Base-by-base conservation (phyloP, 768 basidiomycete species). In the Auricularia cornea region DNA sequence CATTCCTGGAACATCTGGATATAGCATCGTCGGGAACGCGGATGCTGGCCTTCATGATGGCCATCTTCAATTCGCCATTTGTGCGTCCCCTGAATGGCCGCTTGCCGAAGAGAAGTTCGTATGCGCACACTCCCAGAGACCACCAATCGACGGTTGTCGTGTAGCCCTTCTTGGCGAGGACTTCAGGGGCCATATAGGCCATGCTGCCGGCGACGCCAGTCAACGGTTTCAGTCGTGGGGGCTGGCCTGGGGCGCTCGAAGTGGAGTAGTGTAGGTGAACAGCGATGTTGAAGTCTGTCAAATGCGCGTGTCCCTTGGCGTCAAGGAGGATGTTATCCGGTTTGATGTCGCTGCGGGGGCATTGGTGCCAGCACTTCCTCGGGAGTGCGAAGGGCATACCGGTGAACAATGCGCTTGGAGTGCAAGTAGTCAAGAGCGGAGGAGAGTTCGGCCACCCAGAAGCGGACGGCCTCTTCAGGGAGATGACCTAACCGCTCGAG, bases 281-380 rank as follows among this genome's bases (percentile, higher is more conserved):
- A 18, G 96, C 96, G 64, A 99, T 99, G 73, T 99, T 99, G 76
- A 99, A 97, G 73, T 99, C 96, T 0, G 90, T 98, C 66, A 99
- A 80, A 74, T 99, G 96, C 6, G 95, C 95, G 70, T 99, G 94
- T 2, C 96, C 96, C 59, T 83, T 81, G 70, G 97, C 95, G 73
- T 99, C 96, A 20, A 75, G 69, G 8, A 74, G 70, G 59, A 73
- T 67, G 66, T 72, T 72, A 54, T 72, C 71, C 1, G 72, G 72
- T 70, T 75, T 72, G 61, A 71, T 65, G 68, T 68, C 72, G 38
- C 73, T 73, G 63, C 26, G 41, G 69, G 62, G 63, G 70, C 33
- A 60, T 65, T 66, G 63, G 56, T 16, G 63, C 20, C 64, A 65
- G 59, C 68, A 33, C 56, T n/a, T n/a, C 12, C 33, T 59, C 16